phyloP scores from a whole-genome alignment of 306 rosid genomes.

The Vigna nakashimae region DNA sequence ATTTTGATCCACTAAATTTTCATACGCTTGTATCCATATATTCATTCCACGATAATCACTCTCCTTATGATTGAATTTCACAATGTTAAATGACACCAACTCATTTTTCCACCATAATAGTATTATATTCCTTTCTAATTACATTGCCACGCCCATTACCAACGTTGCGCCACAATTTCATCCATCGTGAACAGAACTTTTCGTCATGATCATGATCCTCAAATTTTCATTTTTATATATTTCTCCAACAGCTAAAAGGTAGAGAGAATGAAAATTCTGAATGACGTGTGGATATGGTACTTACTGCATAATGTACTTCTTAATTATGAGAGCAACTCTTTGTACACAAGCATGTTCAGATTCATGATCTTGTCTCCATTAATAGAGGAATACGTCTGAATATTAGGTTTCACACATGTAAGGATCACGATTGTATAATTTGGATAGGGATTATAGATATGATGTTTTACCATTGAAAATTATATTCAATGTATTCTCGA shows the following conservation, averaged over 20 bases:
- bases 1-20: slow-evolving; percentile 34
- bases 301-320: not conserved
- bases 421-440: not conserved
- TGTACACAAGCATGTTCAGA: not conserved
- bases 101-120: slow-evolving; percentile 45
- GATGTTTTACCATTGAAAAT: not conserved
- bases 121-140: slow-evolving; percentile 33
- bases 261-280: not conserved
- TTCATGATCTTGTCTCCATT: not conserved
- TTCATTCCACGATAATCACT: slow-evolving; percentile 29
- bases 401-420: too few species aligned
- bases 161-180: slow-evolving; percentile 25
- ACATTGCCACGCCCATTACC: slow-evolving; percentile 32
- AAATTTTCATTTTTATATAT: not conserved
- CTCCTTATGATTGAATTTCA: slow-evolving; percentile 26
- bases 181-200: slow-evolving; percentile 35
- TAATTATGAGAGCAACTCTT: not conserved
- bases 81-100: slow-evolving; percentile 16
- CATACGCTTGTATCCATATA: slow-evolving; percentile 31
- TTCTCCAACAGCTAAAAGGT: not conserved
- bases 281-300: not conserved
- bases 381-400: too few species aligned
- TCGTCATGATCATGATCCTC: slow-evolving; percentile 14
- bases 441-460: not conserved
- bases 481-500: not conserved